Conservation (phyloP, 208 protist species). For the Wallacemonas rigidus region DNA sequence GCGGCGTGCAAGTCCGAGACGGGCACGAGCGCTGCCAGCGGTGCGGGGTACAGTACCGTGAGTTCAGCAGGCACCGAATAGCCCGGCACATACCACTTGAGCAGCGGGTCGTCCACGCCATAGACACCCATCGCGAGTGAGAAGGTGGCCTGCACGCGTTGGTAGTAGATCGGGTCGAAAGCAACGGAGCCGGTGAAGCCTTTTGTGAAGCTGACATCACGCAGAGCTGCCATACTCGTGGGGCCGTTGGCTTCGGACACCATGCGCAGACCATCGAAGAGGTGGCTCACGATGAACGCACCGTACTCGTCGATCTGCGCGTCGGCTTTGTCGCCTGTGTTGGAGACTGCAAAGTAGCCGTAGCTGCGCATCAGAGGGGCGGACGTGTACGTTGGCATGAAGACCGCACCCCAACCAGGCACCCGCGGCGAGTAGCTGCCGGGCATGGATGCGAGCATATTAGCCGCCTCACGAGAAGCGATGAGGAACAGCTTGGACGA, state of each 20-base stretch:
- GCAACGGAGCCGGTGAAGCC: constrained; percentile 76
- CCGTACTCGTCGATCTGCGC: constrained; percentile 61
- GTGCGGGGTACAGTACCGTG: constrained; percentile 35
- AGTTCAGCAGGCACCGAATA: constrained; percentile 34
- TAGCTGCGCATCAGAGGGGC: constrained; percentile 36
- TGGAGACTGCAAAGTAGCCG: constrained; percentile 41
- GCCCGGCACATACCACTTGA: constrained; percentile 56
- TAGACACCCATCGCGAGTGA: constrained; percentile 51
- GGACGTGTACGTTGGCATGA: constrained; percentile 64
- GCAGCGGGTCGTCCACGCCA: constrained; percentile 45
- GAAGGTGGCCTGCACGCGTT: constrained; percentile 61
- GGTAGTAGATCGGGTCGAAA: constrained; percentile 71
- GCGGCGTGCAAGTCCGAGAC: constrained; percentile 61
- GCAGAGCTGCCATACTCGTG: constrained; percentile 40
- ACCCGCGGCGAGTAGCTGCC: constrained; percentile 26
- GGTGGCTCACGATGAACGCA: constrained; percentile 79
- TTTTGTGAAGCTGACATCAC: constrained; percentile 41
- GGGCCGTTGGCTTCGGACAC: constrained; percentile 39
- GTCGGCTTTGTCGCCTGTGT: constrained; percentile 1
- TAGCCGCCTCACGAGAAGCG: constrained; percentile 63
- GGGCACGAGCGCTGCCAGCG: constrained; percentile 44
- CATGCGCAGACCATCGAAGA: constrained; percentile 76
- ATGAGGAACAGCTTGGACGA: constrained; percentile 59
- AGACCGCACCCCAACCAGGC: constrained; percentile 66
- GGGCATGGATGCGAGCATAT: constrained; percentile 45